Evolutionary conservation across 805 yeast species (phyloP), one percentile per base, ranked within the genome.

Genomic region (Candida wancherniae): DNA sequence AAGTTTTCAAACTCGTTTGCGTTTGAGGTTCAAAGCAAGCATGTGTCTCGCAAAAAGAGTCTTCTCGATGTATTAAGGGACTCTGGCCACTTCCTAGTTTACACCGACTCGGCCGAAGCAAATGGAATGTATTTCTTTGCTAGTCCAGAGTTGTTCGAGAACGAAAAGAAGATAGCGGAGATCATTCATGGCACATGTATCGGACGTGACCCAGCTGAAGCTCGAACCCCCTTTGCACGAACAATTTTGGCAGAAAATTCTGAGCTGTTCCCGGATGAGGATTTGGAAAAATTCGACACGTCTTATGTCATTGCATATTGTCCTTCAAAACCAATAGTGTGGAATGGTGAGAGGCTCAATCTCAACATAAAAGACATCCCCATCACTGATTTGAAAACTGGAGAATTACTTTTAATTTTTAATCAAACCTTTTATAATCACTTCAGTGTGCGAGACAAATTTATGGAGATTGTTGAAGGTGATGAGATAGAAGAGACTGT

Each of bases 51-150:
- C 34, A 57, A 71, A 19, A 72, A 72, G 44, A 55, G 52, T 15
- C 67, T 84, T 28, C 57, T 85, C 37, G 76, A 72, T 14, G 53
- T 63, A n/a, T 61, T 86, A 41, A 71, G 71, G 29, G 73, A 76
- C 17, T 62, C 84, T 0, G 79, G 77, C 34, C 95, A 88, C 53
- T 80, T 84, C 40, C 62, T 90, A 28, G 77, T 84, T 0, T 82
- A 79, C 47, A 84, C 90, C 0, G 83, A 83, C 1, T 65, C 75
- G 1, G 66, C 80, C 3, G 92, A 84, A 39, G 71, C 73, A 11
- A 75, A 77, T 32, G 96, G 96, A 3, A 68, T 80, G 15, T 88
- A 88, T 48, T 70, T 85, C 8, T 70, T 92, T 53, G 95, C 88
- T 2, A 81, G 92, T 35, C 67, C 73, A 6, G 72, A 73, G 18